A percentile compares a stretch with the other conserved stretches of the same genome.
phyloP scores from a whole-genome alignment of 345 rosid species.

The Punica granatum region DNA sequence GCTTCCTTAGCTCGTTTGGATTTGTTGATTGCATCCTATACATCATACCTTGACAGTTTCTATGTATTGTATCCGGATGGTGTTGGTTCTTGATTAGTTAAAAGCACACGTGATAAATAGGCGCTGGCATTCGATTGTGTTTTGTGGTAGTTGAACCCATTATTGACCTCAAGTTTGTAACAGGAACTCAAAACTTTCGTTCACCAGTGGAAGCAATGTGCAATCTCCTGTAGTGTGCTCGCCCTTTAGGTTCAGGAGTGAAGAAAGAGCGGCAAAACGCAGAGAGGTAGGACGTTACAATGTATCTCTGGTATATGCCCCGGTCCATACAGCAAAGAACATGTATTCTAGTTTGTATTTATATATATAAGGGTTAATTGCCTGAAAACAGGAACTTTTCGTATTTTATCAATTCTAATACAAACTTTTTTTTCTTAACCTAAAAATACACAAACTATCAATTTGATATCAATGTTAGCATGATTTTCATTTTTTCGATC shows the following conservation, averaged over 20 bases:
- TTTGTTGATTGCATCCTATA: not conserved
- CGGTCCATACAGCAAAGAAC: not conserved
- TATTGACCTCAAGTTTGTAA: slow-evolving; percentile 5
- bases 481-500: no score
- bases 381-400: no score
- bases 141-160: slow-evolving; percentile 1
- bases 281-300: slow-evolving; percentile 51
- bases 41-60: not conserved
- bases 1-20: not conserved
- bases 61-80: no score
- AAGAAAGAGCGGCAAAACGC: slow-evolving; percentile 74
- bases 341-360: not conserved
- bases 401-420: no score
- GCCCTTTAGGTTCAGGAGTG: slow-evolving; percentile 75
- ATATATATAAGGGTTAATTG: no score
- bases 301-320: slow-evolving; percentile 3
- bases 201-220: slow-evolving; percentile 30
- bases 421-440: no score
- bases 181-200: slow-evolving; percentile 39
- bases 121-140: not conserved
- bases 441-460: no score
- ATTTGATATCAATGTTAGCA: no score
- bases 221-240: slow-evolving; percentile 29
- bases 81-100: no score
- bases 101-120: no score